Evolutionary conservation across 768 basidiomycete genomes (phyloP), one percentile per base, ranked within the genome.

Genomic region (Obba rivulosa): DNA sequence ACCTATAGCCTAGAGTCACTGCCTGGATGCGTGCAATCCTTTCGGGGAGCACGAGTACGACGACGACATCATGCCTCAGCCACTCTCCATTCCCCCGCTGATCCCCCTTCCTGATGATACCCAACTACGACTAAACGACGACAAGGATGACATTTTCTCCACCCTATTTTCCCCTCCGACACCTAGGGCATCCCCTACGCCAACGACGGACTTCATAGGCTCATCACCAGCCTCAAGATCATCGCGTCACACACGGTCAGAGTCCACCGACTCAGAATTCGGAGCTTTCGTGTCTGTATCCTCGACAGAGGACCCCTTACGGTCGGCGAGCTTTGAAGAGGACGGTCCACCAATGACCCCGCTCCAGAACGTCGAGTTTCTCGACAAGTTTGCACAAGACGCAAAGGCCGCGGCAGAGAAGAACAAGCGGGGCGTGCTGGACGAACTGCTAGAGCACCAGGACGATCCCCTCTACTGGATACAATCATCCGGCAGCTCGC

Each of bases 381-480:
- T 86, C 58, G 80, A 79, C 48, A 68, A 69, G 40, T 83, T 87
- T 48, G 74, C 75, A 3, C 69, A 77, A 42, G 73, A 72, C 28
- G 83, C 85, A 10, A 81, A 73, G 57, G 66, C 66, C 0, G 75
- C 80, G 9, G 71, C 76, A 0, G 77, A 79, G 43, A 70, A 68
- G 34, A 80, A 73, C 43, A 69, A 77, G 50, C 72, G 72, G 47
- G 71, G 66, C 20, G 66, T 87, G 4, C 66, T 88, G 42, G 77
- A 83, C 39, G 85, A 89, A 59, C 62, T 88, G 31, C 60, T 87
- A 34, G 56, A 73, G 50, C 78, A 84, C 50, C 77, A 87, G 62
- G 81, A 85, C 43, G 85, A 88, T 61, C 85, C 85, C 1, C 61
- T 87, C 55, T 84, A 81, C 59, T 83, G 80, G 69, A 48, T 79